phyloP scores from a whole-genome alignment of 176 grass and related monocot species.

The Oryza longistaminata region DNA sequence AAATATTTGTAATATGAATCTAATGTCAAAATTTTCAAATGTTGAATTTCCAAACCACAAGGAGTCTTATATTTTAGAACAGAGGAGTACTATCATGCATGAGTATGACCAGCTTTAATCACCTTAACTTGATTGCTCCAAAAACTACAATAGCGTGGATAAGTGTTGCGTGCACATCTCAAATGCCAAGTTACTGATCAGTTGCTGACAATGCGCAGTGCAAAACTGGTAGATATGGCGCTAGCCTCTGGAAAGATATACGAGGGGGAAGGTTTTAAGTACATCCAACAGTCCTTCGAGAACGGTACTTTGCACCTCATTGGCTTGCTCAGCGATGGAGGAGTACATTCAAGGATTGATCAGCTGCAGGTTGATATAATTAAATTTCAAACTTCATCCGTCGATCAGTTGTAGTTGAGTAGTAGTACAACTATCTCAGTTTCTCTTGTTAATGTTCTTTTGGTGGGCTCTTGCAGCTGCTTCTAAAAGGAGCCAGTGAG shows the following conservation, averaged over 20 bases:
- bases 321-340: constrained; percentile 86
- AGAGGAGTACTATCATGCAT: not conserved
- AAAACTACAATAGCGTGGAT: not conserved
- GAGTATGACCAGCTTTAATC: not conserved
- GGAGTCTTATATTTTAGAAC: too few relatives aligned
- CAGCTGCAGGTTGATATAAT: constrained; percentile 64
- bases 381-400: not conserved
- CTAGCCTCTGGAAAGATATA: constrained; percentile 84
- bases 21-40: too few relatives aligned
- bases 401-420: not conserved
- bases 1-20: too few relatives aligned
- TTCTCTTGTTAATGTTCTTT: not conserved
- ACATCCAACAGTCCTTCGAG: constrained; percentile 75
- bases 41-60: too few relatives aligned
- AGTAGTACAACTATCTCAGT: not conserved
- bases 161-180: not conserved
- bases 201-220: constrained; percentile 37
- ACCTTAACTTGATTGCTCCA: not conserved
- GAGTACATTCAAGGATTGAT: constrained; percentile 91
- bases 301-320: constrained; percentile 85
- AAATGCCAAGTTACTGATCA: constrained; percentile 3
- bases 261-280: constrained; percentile 79
- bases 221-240: constrained; percentile 80
- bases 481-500: constrained; percentile 77
- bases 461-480: constrained; percentile 48